Evolutionary conservation across 345 rosid genomes (phyloP), one percentile per base, ranked within the genome.

Genomic region (Populus ilicifolia): DNA sequence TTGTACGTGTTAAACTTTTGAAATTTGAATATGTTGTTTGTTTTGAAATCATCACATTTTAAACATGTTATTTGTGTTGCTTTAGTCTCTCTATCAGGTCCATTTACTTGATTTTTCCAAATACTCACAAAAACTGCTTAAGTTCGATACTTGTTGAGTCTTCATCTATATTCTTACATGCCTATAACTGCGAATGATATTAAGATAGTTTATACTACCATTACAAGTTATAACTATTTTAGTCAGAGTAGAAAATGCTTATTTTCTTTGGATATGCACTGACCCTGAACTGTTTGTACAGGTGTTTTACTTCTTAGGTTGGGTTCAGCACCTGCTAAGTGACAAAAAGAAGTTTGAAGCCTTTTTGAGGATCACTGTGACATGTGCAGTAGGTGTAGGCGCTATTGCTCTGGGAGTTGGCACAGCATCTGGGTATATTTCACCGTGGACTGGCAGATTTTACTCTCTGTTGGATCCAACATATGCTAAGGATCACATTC

Each of bases 401-500:
- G 86, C 85, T 59, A 29, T 96, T 81, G 97, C 98, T 46, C 80
- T 96, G 48, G 99, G 95, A 71, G 83, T 96, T 13, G 99, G 99
- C 75, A 91, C 87, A 6, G 97, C 95, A 23, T 94, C 99, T 80
- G 99, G 98, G 56, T 96, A 96, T 77, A 96, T 96, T 85, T 96
- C 98, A 75, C 99, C 99, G 2, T 96, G 99, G 99, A 92, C 99
- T 2, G 99, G 99, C 73, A 87, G 99, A 13, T 94, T 96, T 79
- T 96, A 96, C 85, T 96, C 98, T 61, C 83, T 94, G 82, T 88
- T 96, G 82, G 99, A 96, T 78, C 99, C 99, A 6, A 96, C 99
- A 13, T 96, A 96, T 3, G 99, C 99, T 2, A 96, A 96, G 86
- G 98, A 92, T 87, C 97, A 96, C 78, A 96, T 94, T 71, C 99